Percentiles rank a stretch among this genome's conserved stretches.
Evolutionary conservation across 176 grass and related monocot species (phyloP).

Genomic region (Bonia amplexicaulis): DNA sequence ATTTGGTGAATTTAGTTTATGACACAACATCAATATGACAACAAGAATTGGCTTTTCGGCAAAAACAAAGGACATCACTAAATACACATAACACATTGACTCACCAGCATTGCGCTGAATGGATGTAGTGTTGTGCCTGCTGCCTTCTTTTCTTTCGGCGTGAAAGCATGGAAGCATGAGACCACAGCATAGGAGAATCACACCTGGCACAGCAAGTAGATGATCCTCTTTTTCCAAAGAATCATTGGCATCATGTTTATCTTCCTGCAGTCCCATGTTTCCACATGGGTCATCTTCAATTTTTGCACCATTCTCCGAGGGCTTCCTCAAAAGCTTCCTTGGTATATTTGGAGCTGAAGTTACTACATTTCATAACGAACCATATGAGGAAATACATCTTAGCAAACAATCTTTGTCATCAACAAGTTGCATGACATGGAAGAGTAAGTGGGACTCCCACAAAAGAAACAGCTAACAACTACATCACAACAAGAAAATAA

Average conservation of each 20-base stretch:
- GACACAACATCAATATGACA: not conserved
- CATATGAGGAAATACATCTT: not conserved
- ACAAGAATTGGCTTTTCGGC: not conserved
- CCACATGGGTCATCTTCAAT: constrained; percentile 44
- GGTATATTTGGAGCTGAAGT: constrained; percentile 35
- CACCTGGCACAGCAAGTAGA: constrained; percentile 68
- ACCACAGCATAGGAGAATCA: constrained; percentile 77
- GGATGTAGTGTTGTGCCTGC: constrained; percentile 40
- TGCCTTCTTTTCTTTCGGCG: constrained; percentile 58
- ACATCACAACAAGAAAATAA: not conserved
- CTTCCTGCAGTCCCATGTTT: constrained; percentile 26
- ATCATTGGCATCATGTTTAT: constrained; percentile 38
- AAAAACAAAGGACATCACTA: not conserved
- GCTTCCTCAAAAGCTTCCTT: constrained; percentile 64
- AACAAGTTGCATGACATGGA: not conserved
- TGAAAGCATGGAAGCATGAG: constrained; percentile 89
- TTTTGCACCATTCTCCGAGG: constrained; percentile 28
- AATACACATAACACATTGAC: constrained; percentile 8
- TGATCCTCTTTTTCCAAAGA: constrained; percentile 54
- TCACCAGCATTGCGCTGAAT: constrained; percentile 55
- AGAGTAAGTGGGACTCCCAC: not conserved
- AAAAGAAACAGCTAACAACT: not conserved
- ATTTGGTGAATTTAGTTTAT: not conserved
- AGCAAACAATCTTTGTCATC: constrained; percentile 7
- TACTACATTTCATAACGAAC: constrained; percentile 27